A percentile compares a stretch with the other conserved stretches of the same genome.
phyloP scores from a whole-genome alignment of 345 rosid species.

The Corchorus capsularis region DNA sequence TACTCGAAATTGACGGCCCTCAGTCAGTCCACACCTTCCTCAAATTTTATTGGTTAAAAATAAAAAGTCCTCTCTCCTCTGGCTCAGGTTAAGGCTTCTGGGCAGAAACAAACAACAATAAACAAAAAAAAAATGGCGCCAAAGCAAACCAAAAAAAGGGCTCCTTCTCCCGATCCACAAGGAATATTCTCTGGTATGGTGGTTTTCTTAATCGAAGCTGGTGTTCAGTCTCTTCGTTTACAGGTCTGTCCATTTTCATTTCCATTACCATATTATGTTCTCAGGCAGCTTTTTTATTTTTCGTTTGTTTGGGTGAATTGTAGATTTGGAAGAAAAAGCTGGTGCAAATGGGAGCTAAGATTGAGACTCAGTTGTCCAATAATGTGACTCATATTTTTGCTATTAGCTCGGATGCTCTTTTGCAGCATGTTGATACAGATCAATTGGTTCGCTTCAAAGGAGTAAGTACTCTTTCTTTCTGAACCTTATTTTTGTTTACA shows the following conservation, averaged over 20 bases:
- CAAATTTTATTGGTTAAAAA: not conserved
- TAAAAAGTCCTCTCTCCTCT: not conserved
- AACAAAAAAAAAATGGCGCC: slow-evolving; percentile 62
- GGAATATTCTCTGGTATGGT: slow-evolving; percentile 80
- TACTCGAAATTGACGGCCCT: no score
- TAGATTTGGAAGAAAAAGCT: slow-evolving; percentile 93
- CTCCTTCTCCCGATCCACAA: slow-evolving; percentile 50
- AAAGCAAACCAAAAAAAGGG: slow-evolving; percentile 47
- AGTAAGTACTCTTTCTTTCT: slow-evolving; percentile 39
- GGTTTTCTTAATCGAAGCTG: slow-evolving; percentile 58
- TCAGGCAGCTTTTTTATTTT: not conserved
- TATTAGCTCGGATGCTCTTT: slow-evolving; percentile 44
- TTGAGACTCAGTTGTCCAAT: slow-evolving; percentile 54
- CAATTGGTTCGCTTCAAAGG: slow-evolving; percentile 52
- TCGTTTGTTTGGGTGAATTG: slow-evolving; percentile 6
- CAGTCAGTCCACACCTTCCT: not conserved
- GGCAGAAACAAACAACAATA: slow-evolving; percentile 8
- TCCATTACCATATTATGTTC: not conserved
- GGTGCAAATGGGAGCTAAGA: slow-evolving; percentile 75
- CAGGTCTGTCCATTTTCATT: slow-evolving; percentile 49
- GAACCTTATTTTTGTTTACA: no score
- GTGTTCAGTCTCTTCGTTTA: slow-evolving; percentile 79
- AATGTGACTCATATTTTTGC: slow-evolving; percentile 72
- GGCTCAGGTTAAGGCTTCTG: not conserved
- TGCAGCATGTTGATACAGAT: slow-evolving; percentile 38